Evolutionary conservation across 2,329 filamentous ascomycete species (phyloP).

Genomic region (Leptodontidium sp.): DNA sequence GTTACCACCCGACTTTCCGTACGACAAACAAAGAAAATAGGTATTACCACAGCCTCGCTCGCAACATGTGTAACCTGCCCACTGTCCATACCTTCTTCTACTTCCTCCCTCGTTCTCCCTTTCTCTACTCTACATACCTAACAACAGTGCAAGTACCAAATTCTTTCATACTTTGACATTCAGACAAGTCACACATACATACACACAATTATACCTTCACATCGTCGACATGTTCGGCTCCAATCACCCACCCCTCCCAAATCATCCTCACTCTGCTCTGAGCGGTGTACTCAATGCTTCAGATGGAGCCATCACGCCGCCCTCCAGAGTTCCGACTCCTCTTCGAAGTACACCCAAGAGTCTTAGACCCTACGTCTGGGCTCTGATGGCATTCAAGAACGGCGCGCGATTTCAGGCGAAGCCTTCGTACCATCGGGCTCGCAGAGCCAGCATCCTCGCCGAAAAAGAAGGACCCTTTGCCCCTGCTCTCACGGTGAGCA

Average conservation of each 20-base stretch:
- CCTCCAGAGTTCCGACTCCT: slow-evolving; percentile 32
- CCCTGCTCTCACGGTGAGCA: slow-evolving; percentile 35
- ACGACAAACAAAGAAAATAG: slow-evolving; percentile 16
- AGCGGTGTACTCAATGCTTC: slow-evolving; percentile 11
- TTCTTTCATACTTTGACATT: neutral
- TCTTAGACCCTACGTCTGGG: slow-evolving; percentile 37
- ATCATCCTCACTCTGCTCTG: slow-evolving; percentile 6
- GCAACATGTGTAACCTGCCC: slow-evolving; percentile 20
- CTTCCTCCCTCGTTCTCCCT: neutral
- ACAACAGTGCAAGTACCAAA: neutral
- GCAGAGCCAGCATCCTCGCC: slow-evolving; percentile 33
- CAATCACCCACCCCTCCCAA: neutral
- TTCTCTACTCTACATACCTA: neutral
- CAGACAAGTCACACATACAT: neutral
- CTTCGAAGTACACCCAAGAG: slow-evolving; percentile 33
- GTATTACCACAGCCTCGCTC: slow-evolving; percentile 18
- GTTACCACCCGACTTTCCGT: slow-evolving; percentile 18
- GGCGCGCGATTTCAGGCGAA: slow-evolving; percentile 33
- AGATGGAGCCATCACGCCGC: slow-evolving; percentile 28
- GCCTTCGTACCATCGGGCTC: slow-evolving; percentile 30
- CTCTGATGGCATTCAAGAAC: slow-evolving; percentile 38
- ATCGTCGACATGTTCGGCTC: neutral
- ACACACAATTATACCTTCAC: neutral
- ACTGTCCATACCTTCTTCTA: slow-evolving; percentile 4
- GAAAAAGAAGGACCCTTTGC: slow-evolving; percentile 37